These are phyloP conservation scores for Pseudoturritis turrita DNA, from an alignment of 345 rosid species.

Conservation along the genomic window DNA sequence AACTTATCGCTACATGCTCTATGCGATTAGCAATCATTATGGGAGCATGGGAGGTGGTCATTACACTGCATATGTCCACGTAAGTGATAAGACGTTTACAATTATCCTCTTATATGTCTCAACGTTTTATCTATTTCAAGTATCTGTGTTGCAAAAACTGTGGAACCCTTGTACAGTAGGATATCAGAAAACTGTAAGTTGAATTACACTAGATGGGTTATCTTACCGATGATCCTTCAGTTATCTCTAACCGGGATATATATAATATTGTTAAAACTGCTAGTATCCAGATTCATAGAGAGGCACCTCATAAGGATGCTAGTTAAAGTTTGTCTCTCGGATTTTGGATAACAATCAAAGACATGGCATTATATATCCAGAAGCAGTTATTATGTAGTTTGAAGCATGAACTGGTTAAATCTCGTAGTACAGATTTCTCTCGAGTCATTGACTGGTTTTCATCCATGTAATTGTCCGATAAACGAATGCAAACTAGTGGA, in stretches of 20 bases:
- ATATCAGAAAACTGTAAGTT: background rate
- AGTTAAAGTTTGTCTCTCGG: background rate
- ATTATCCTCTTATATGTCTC: background rate
- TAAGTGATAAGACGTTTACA: conserved; percentile 40
- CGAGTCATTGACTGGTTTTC: too few species aligned
- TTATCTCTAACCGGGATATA: background rate
- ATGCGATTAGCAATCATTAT: conserved; percentile 93
- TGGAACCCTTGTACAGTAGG: background rate
- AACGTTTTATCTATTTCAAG: background rate
- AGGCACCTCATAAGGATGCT: background rate
- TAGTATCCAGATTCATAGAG: background rate
- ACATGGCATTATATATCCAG: background rate
- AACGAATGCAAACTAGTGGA: background rate
- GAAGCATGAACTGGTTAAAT: background rate
- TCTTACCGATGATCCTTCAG: background rate
- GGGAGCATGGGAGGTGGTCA: conserved; percentile 99
- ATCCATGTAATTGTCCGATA: background rate
- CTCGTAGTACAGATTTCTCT: background rate
- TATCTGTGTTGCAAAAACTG: background rate
- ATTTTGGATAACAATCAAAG: too few species aligned
- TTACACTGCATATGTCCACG: conserved; percentile 97
- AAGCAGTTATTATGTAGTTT: background rate
- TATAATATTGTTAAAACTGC: background rate
- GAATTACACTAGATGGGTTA: background rate
- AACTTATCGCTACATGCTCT: conserved; percentile 73